Conservation (phyloP, 768 basidiomycete genomes). For the Russula emetica region DNA sequence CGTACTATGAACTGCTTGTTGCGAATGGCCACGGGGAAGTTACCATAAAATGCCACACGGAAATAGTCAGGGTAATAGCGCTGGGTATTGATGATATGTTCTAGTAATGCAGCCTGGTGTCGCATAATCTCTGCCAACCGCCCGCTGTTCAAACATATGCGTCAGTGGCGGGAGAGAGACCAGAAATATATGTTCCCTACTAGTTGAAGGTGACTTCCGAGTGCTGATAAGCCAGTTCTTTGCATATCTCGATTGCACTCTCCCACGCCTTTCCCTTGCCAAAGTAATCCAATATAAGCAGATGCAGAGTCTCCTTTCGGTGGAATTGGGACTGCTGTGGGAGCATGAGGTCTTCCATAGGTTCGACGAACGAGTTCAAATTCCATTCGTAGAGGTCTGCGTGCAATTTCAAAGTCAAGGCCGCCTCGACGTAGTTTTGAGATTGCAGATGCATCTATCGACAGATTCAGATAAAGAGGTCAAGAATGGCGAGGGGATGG, state of each 20-base stretch:
- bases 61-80: slow-evolving; percentile 92
- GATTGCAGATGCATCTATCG: slow-evolving; percentile 81
- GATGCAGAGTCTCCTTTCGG: slow-evolving; percentile 86
- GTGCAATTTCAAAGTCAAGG: slow-evolving; percentile 87
- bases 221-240: slow-evolving; percentile 86
- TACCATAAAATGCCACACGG: slow-evolving; percentile 89
- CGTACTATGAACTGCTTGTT: slow-evolving; percentile 89
- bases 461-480: not conserved
- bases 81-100: slow-evolving; percentile 78
- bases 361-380: slow-evolving; percentile 69
- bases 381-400: slow-evolving; percentile 94
- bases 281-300: slow-evolving; percentile 90
- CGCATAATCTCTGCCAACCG: slow-evolving; percentile 81
- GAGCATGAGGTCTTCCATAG: slow-evolving; percentile 85
- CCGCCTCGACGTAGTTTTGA: slow-evolving; percentile 91
- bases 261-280: slow-evolving; percentile 99
- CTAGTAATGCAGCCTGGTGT: slow-evolving; percentile 82
- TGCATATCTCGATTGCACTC: slow-evolving; percentile 87
- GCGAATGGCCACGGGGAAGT: slow-evolving; percentile 78
- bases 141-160: slow-evolving; percentile 41
- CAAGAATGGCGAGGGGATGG: not conserved
- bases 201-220: slow-evolving; percentile 88
- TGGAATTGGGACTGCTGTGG: slow-evolving; percentile 93
- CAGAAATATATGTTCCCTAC: slow-evolving; percentile 41
- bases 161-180: slow-evolving; percentile 14